Percentiles rank a stretch among this genome's conserved stretches.
Evolutionary conservation across 129 eudicot genomes (phyloP).

Genomic region (Flaveria bidentis): DNA sequence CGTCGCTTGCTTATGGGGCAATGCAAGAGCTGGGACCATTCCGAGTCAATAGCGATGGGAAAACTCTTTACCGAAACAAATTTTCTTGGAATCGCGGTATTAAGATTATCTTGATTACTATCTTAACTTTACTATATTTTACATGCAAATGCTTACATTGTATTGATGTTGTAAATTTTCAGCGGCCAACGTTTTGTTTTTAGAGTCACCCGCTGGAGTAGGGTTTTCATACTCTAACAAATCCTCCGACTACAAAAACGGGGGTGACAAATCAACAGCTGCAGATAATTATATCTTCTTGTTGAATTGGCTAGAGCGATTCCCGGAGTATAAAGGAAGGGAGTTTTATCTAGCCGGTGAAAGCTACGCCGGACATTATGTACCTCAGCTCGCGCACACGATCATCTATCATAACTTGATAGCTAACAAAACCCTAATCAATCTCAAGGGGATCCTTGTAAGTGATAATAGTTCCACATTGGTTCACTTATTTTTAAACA

Average conservation of each 20-base stretch:
- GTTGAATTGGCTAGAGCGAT: conserved; percentile 75
- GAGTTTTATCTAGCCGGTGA: conserved; percentile 75
- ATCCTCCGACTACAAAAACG: conserved; percentile 39
- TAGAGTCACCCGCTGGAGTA: conserved; percentile 94
- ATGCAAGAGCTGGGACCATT: conserved; percentile 90
- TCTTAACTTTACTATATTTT: too few species aligned
- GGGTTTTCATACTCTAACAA: conserved; percentile 82
- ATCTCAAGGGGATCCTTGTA: conserved; percentile 87
- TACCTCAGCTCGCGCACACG: conserved; percentile 88
- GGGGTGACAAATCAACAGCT: conserved; percentile 65
- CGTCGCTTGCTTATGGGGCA: conserved; percentile 89
- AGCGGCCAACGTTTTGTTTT: conserved; percentile 71
- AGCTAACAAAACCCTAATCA: conserved; percentile 54
- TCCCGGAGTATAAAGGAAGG: conserved; percentile 67
- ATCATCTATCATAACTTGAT: conserved; percentile 57
- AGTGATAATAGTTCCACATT: conserved; percentile 26
- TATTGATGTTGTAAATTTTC: not conserved
- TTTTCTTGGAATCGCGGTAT: conserved; percentile 76
- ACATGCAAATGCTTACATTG: not conserved
- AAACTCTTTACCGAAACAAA: conserved; percentile 60
- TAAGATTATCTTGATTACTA: not conserved
- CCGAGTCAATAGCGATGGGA: conserved; percentile 77
- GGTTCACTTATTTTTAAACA: not conserved
- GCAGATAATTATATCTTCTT: conserved; percentile 58
- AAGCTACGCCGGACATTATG: conserved; percentile 83